A percentile compares a stretch with the other conserved stretches of the same genome.
These are phyloP conservation scores for Nissolia schottii DNA, from an alignment of 306 rosid genomes.

Conservation along the genomic window DNA sequence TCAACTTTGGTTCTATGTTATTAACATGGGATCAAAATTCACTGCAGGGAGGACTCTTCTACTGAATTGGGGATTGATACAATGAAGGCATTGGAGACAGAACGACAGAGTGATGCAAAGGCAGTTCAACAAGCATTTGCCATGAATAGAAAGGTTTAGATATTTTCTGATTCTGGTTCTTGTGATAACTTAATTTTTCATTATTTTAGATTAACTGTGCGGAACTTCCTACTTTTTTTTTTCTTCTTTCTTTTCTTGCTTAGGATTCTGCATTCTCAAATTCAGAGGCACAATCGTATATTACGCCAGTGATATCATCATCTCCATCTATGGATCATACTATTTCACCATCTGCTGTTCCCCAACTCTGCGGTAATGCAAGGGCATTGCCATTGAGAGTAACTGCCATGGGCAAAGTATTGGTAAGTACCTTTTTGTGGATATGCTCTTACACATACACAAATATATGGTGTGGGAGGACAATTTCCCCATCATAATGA, in stretches of 20 bases:
- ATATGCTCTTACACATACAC: neutral
- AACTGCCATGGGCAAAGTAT: conserved; percentile 65
- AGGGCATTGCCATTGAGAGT: conserved; percentile 61
- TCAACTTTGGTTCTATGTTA: neutral
- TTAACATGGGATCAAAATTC: conserved; percentile 17
- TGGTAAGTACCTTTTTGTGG: conserved; percentile 49
- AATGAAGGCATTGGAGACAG: conserved; percentile 38
- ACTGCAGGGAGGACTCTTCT: conserved; percentile 59
- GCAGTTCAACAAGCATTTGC: conserved; percentile 73
- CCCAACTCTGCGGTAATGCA: conserved; percentile 49
- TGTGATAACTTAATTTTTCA: neutral
- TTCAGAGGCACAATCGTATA: conserved; percentile 53
- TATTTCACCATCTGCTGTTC: conserved; percentile 36
- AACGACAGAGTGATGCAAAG: conserved; percentile 70
- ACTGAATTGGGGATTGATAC: conserved; percentile 34
- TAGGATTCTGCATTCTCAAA: conserved; percentile 63
- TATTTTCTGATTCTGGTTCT: neutral
- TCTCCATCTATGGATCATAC: conserved; percentile 44
- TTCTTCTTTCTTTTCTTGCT: neutral
- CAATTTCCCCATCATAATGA: neutral
- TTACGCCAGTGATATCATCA: conserved; percentile 50
- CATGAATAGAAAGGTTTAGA: conserved; percentile 44
- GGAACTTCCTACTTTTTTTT: neutral
- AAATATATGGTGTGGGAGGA: neutral
- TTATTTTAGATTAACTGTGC: neutral